These are phyloP conservation scores for Pythium plurisporium DNA, from an alignment of 352 stramenopile species.

Conservation along the genomic window DNA sequence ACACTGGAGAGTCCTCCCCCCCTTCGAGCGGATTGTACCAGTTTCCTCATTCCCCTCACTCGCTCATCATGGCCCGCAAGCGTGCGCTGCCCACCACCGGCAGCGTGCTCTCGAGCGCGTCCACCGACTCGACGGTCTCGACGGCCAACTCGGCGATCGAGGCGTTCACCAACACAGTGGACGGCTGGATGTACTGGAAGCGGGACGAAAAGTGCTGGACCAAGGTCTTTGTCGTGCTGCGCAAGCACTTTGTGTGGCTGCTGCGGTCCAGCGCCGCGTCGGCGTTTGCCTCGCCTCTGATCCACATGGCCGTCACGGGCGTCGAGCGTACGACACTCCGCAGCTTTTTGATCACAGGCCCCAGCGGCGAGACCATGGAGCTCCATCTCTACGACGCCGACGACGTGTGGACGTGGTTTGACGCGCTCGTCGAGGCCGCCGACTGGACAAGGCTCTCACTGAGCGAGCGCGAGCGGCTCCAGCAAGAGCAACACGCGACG, in stretches of 20 bases:
- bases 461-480: constrained; percentile 26
- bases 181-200: constrained; percentile 80
- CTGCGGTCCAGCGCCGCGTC: constrained; percentile 34
- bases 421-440: constrained; percentile 60
- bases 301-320: constrained; percentile 61
- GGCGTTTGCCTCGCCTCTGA: constrained; percentile 35
- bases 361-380: constrained; percentile 66
- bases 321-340: constrained; percentile 46
- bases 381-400: constrained; percentile 66
- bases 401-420: constrained; percentile 48
- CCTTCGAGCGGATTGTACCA: too few relatives aligned
- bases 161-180: constrained; percentile 21
- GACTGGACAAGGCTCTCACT: constrained; percentile 15
- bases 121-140: constrained; percentile 34
- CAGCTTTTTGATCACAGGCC: constrained; percentile 42
- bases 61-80: constrained; percentile 29
- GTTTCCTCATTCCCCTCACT: too few relatives aligned
- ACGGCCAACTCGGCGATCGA: constrained; percentile 29
- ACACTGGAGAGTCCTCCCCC: too few relatives aligned
- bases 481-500: constrained; percentile 16
- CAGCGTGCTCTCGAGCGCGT: constrained; percentile 42
- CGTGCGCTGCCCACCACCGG: constrained; percentile 17
- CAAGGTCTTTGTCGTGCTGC: constrained; percentile 70
- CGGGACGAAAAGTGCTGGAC: constrained; percentile 59
- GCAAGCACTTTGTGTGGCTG: constrained; percentile 68